Conservation (phyloP, 2,329 filamentous ascomycete species). For the Whalleya microplaca region DNA sequence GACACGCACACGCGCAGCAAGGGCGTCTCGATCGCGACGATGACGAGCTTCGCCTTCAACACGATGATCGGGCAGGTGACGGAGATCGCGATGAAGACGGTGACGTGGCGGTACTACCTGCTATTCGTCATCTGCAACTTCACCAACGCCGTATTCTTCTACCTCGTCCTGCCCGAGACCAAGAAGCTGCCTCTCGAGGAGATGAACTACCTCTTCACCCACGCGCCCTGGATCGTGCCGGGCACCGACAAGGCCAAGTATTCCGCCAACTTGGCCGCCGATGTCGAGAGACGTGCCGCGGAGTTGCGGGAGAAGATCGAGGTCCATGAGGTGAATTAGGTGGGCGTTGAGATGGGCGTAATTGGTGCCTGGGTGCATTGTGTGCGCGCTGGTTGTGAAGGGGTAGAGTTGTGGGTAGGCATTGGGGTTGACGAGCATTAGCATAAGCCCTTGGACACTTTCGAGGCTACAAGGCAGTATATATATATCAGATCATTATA, state of each 20-base stretch:
- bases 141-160: constrained; percentile 54
- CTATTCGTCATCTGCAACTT: constrained; percentile 70
- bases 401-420: background rate
- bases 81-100: constrained; percentile 51
- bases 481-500: too few species aligned
- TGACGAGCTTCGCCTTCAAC: constrained; percentile 74
- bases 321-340: background rate
- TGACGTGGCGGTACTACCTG: constrained; percentile 62
- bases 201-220: constrained; percentile 66
- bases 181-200: constrained; percentile 65
- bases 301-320: constrained; percentile 58
- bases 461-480: background rate
- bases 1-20: constrained; percentile 76
- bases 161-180: constrained; percentile 67
- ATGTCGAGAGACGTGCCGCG: constrained; percentile 60
- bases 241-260: constrained; percentile 58
- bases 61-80: constrained; percentile 52
- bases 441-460: background rate
- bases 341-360: too few species aligned
- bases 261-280: constrained; percentile 47
- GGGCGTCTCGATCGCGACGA: constrained; percentile 75
- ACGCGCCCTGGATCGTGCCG: constrained; percentile 66
- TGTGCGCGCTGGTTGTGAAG: too few species aligned
- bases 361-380: too few species aligned
- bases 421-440: background rate